These are phyloP conservation scores for Prillingera fragicola DNA, from an alignment of 1,284 basidiomycete species.

Conservation along the genomic window DNA sequence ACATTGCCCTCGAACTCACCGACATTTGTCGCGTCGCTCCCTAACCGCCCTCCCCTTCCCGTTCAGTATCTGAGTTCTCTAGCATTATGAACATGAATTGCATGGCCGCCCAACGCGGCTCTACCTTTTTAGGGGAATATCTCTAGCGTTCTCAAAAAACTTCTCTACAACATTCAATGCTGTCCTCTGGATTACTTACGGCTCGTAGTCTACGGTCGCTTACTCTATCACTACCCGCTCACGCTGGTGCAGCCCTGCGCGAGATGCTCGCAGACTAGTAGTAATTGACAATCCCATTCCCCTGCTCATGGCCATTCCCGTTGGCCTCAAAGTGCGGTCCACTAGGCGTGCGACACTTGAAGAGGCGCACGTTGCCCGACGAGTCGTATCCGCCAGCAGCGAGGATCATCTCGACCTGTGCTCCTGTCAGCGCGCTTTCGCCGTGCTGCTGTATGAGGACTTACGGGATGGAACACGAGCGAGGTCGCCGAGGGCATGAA, in stretches of 20 bases:
- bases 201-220: no score
- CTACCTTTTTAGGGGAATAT: no score
- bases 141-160: no score
- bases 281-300: conserved; percentile 4
- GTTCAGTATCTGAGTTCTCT: neutral
- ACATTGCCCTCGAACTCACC: conserved; percentile 27
- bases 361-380: conserved; percentile 43
- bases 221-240: no score
- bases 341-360: conserved; percentile 31
- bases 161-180: no score
- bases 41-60: neutral
- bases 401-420: conserved; percentile 43
- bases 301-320: no score
- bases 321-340: conserved; percentile 7
- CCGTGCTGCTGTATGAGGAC: conserved; percentile 8
- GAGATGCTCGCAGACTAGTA: neutral
- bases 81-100: no score
- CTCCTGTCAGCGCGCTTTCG: neutral
- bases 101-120: no score
- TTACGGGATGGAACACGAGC: conserved; percentile 48
- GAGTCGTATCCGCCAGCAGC: conserved; percentile 46
- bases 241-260: neutral
- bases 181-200: no score
- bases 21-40: conserved; percentile 27
- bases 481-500: conserved; percentile 42